Percentiles rank a stretch among this genome's conserved stretches.
These are phyloP conservation scores for Emmonsiellopsis sp. DNA, from an alignment of 2,329 filamentous ascomycete genomes.

Conservation along the genomic window DNA sequence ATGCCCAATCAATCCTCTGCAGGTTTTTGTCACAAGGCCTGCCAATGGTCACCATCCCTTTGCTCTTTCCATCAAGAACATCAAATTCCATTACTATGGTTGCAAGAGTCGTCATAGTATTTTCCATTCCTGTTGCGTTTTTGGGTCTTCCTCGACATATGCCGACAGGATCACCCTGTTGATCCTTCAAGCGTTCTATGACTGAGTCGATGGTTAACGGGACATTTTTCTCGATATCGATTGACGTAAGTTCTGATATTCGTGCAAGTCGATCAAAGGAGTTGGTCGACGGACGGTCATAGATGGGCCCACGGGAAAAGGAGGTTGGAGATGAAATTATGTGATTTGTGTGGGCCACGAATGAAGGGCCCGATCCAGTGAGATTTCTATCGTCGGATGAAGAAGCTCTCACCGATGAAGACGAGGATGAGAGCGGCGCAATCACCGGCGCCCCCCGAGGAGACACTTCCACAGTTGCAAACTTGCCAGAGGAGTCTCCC, in stretches of 20 bases:
- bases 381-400: neutral
- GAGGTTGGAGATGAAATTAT: neutral
- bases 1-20: too few species aligned
- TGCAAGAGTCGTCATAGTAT: too few species aligned
- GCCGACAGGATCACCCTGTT: neutral
- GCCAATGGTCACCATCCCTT: too few species aligned
- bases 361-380: neutral
- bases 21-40: too few species aligned
- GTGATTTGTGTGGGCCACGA: neutral
- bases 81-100: too few species aligned
- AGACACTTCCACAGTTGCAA: constrained; percentile 3
- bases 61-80: too few species aligned
- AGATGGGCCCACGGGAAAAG: neutral
- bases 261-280: neutral
- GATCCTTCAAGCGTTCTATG: neutral
- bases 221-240: neutral
- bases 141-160: too few species aligned
- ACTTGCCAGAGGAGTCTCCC: constrained; percentile 2
- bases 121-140: too few species aligned
- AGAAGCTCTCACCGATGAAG: neutral
- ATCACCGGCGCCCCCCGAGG: neutral
- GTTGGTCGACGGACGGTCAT: neutral
- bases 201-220: neutral
- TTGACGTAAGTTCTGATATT: neutral
- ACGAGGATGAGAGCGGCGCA: neutral